Conservation (phyloP, 2,329 filamentous ascomycete species). For the Dothideomycetidae sp. region DNA sequence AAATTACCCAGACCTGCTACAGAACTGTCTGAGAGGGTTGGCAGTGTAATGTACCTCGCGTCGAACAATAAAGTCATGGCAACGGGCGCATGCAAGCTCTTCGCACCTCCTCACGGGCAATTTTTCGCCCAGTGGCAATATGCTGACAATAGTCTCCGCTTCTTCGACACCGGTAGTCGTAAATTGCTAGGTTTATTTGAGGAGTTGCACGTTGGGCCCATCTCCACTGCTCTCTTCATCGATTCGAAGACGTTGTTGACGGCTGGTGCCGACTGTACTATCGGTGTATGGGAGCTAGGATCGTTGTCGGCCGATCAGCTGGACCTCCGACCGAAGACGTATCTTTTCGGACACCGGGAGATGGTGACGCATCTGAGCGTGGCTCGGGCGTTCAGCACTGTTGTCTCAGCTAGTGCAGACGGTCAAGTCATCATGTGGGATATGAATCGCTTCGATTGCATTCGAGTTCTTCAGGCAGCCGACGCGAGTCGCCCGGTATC, state of each 20-base stretch:
- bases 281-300: slow-evolving; percentile 64
- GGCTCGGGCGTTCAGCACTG: slow-evolving; percentile 74
- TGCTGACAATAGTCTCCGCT: slow-evolving; percentile 80
- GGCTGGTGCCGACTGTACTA: slow-evolving; percentile 79
- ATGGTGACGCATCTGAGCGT: slow-evolving; percentile 71
- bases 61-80: slow-evolving; percentile 65
- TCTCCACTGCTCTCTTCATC: slow-evolving; percentile 70
- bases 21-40: slow-evolving; percentile 62
- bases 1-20: slow-evolving; percentile 67
- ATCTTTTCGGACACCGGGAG: slow-evolving; percentile 79
- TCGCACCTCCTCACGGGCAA: slow-evolving; percentile 74
- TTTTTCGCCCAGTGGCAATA: slow-evolving; percentile 95
- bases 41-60: slow-evolving; percentile 61
- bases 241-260: slow-evolving; percentile 87
- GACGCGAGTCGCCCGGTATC: slow-evolving; percentile 40
- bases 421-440: slow-evolving; percentile 87
- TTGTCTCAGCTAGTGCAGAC: slow-evolving; percentile 70
- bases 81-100: slow-evolving; percentile 65
- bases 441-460: slow-evolving; percentile 75
- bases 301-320: slow-evolving; percentile 49
- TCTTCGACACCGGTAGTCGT: slow-evolving; percentile 71
- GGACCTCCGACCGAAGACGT: slow-evolving; percentile 64
- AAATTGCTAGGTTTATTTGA: slow-evolving; percentile 81
- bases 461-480: slow-evolving; percentile 36
- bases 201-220: slow-evolving; percentile 80